A percentile compares a stretch with the other conserved stretches of the same genome.
Evolutionary conservation across 805 yeast genomes (phyloP).

Genomic region (Yamadazyma paraphyllophila): DNA sequence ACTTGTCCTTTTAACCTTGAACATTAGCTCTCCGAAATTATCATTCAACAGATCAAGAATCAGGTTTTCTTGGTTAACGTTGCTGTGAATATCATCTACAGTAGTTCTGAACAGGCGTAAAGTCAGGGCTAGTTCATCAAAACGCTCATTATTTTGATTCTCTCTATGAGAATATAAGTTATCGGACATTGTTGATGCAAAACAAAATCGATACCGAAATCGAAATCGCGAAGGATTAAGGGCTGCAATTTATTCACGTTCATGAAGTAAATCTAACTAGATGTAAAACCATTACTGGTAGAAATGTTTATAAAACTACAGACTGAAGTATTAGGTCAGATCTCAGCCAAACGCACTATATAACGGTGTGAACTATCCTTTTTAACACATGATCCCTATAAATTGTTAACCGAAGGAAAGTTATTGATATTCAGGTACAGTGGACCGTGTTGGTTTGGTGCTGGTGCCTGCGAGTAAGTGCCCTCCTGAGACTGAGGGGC

Average conservation of each 20-base stretch:
- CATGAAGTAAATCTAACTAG: too few species aligned
- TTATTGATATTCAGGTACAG: slow-evolving; percentile 27
- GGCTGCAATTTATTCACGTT: background rate
- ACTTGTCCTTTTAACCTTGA: slow-evolving; percentile 38
- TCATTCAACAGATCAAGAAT: slow-evolving; percentile 37
- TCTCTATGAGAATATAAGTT: slow-evolving; percentile 40
- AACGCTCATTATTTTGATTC: slow-evolving; percentile 40
- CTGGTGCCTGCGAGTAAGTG: background rate
- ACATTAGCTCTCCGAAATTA: slow-evolving; percentile 37
- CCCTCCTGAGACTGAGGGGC: background rate
- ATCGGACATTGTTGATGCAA: slow-evolving; percentile 20
- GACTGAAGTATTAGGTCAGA: too few species aligned
- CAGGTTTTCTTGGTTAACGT: slow-evolving; percentile 40
- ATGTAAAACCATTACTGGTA: too few species aligned
- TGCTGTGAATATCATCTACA: slow-evolving; percentile 42
- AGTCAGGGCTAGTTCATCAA: slow-evolving; percentile 43
- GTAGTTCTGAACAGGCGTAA: slow-evolving; percentile 42
- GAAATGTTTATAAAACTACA: too few species aligned
- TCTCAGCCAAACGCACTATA: too few species aligned
- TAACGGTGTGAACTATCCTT: background rate
- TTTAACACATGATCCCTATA: slow-evolving; percentile 12
- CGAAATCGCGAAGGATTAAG: too few species aligned
- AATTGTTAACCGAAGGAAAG: slow-evolving; percentile 27
- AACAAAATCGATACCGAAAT: background rate
- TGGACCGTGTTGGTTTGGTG: background rate